A percentile compares a stretch with the other conserved stretches of the same genome.
Conservation (phyloP, 352 stramenopile species). For the Phytophthora multivora region DNA sequence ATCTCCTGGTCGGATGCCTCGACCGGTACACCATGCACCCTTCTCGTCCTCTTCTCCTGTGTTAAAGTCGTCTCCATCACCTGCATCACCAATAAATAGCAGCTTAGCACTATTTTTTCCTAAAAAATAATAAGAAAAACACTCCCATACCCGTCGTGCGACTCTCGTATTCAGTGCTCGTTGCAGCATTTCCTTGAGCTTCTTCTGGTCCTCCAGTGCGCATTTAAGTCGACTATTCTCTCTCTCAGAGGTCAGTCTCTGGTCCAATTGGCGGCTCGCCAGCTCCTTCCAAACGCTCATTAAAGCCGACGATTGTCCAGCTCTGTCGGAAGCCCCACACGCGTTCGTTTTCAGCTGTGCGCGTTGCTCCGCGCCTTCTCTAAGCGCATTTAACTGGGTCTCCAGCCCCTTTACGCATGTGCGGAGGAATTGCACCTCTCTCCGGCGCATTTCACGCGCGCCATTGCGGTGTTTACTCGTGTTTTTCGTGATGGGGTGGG, state of each 20-base stretch:
- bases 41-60: slow-evolving; percentile 32
- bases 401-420: slow-evolving; percentile 25
- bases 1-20: slow-evolving; percentile 32
- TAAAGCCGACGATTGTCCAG: slow-evolving; percentile 5
- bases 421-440: slow-evolving; percentile 36
- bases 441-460: slow-evolving; percentile 36
- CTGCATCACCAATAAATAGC: slow-evolving; percentile 8
- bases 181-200: slow-evolving; percentile 37
- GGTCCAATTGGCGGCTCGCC: slow-evolving; percentile 38
- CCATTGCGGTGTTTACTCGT: slow-evolving; percentile 44
- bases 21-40: slow-evolving; percentile 28
- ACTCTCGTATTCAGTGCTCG: slow-evolving; percentile 39
- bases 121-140: background rate
- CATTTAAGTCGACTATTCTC: slow-evolving; percentile 37
- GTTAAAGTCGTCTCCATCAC: slow-evolving; percentile 35
- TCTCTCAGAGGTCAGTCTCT: slow-evolving; percentile 31
- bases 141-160: slow-evolving; percentile 24
- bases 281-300: slow-evolving; percentile 37
- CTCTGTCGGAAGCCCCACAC: background rate
- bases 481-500: slow-evolving; percentile 17
- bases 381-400: slow-evolving; percentile 17
- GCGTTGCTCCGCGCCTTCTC: slow-evolving; percentile 12
- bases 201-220: slow-evolving; percentile 35
- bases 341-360: background rate
- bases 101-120: background rate